Base-by-base conservation (phyloP, 129 eudicot species). In the Helianthus tuberosus region DNA sequence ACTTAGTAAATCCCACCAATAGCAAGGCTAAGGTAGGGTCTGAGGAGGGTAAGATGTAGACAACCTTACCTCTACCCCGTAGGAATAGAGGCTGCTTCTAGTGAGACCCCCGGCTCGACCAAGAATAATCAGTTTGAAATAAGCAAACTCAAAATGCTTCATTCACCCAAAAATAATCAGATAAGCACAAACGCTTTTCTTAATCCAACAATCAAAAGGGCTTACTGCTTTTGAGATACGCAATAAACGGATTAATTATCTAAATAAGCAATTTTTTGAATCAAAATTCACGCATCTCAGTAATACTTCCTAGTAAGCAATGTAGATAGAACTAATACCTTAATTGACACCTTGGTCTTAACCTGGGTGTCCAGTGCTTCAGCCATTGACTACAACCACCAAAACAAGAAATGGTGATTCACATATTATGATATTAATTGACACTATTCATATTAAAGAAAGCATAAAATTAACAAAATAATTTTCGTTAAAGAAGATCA, bases 371-470 rank as follows among this genome's bases (percentile, higher is more conserved):
- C 87, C 55, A 83, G 73, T 48, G 91, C 91, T 71, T 86, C 91
- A 80, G 91, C 83, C 88, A 86, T 83, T 47, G 91, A 86, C 91
- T 86, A 81, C 71, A 86, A 67, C 67, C 72, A 81, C 36, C 7
- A 41, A 66, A 47, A 82, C 39, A 81, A 75, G 62, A 60, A 44
- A 10, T 80, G 36, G 25, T 69, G 20, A 59, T 69, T 36, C 10
- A 13, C 69, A 32, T 60, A 70, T 32, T 3, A 32, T 32, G 36
- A 32, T 32, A 32, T 29, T 64, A 69, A 63, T 35, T 52, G 54
- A 23, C 46, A 69, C n/a, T 29, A 50, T 38, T 16, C 69, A 66
- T 5, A 35, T 11, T 52, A 43, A 53, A 60, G 53, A 55, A 29
- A 23, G 17, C 55, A 67, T n/a, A 13, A 35, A 60, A 38, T 13